These are phyloP conservation scores for Metschnikowia proteae DNA, from an alignment of 805 yeast genomes.

Conservation along the genomic window DNA sequence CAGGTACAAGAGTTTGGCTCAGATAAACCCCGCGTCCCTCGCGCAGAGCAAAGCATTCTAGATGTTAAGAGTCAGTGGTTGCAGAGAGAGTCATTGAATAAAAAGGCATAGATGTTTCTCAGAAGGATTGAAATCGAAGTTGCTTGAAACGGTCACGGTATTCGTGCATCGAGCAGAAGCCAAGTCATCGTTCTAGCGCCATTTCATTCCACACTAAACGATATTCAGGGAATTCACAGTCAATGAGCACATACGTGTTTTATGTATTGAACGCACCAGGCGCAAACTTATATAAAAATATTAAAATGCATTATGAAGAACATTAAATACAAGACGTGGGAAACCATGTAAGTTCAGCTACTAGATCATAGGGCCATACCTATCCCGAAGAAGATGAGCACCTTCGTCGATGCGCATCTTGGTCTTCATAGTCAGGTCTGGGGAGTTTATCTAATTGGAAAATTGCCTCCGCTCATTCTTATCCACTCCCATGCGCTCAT, in stretches of 20 bases:
- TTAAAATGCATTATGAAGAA: background rate
- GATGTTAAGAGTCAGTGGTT: slow-evolving; percentile 37
- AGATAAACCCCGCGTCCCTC: slow-evolving; percentile 31
- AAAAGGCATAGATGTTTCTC: slow-evolving; percentile 19
- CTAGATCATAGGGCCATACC: too few relatives aligned
- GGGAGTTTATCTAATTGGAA: background rate
- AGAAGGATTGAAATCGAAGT: background rate
- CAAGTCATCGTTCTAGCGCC: too few relatives aligned
- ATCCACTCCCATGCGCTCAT: slow-evolving; percentile 18
- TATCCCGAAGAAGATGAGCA: too few relatives aligned
- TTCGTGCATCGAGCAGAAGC: too few relatives aligned
- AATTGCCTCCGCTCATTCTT: slow-evolving; percentile 1
- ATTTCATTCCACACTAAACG: too few relatives aligned
- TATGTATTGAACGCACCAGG: slow-evolving; percentile 1
- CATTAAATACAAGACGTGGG: too few relatives aligned
- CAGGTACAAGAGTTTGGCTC: slow-evolving; percentile 26
- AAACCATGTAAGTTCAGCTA: too few relatives aligned
- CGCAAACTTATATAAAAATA: background rate
- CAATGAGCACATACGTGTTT: background rate
- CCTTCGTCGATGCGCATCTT: background rate
- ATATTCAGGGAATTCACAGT: background rate
- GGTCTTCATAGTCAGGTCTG: background rate
- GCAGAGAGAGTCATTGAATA: slow-evolving; percentile 36
- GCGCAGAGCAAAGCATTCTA: slow-evolving; percentile 31
- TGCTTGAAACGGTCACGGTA: background rate